Base-by-base conservation (phyloP, 768 basidiomycete genomes). In the Naganishia friedmannii region DNA sequence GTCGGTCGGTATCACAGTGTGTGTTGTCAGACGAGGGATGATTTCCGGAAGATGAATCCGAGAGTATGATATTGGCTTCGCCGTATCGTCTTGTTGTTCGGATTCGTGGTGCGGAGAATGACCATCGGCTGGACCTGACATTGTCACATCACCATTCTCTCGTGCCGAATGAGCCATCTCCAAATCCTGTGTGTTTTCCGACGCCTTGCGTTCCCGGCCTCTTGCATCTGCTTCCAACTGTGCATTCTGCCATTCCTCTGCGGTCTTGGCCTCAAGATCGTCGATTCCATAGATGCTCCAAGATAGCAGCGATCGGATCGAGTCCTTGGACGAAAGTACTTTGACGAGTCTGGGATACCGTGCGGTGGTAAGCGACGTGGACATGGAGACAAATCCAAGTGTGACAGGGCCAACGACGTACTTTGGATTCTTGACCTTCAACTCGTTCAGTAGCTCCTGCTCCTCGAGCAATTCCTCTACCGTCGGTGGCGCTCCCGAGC, bases 391-490 rank as follows among this genome's bases (percentile, higher is more conserved):
- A 37, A 4, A 5, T 37, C 12, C 6, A 4, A 37, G 12, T 5
- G 15, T 13, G 15, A 88, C 67, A 86, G 86, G 80, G 92, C 91
- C 66, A 92, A 90, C 17, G 39, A 74, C 77, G 65, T 66, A 79
- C 79, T 76, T 79, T 48, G 89, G 89, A 78, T 98, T 98, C 82
- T 95, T 90, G 0, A 89, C 85, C 82, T 97, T 97, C 86, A 93
- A 92, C 82, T 98, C 95, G 81, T 91, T 90, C 67, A 98, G 83
- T 54, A 98, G 84, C 79, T 97, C 93, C 77, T 92, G 89, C 82
- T 96, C 92, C 82, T 93, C 92, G 67, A 98, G 85, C 70, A 98
- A 88, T 51, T 91, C 88, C 80, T 96, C 93, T 51, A 98, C 67
- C 26, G 74, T 70, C 17, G 80, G 80, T 9, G 79, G 87, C 58